Evolutionary conservation across 2,329 filamentous ascomycete genomes (phyloP).

Genomic region (Penicillium vulpinum): DNA sequence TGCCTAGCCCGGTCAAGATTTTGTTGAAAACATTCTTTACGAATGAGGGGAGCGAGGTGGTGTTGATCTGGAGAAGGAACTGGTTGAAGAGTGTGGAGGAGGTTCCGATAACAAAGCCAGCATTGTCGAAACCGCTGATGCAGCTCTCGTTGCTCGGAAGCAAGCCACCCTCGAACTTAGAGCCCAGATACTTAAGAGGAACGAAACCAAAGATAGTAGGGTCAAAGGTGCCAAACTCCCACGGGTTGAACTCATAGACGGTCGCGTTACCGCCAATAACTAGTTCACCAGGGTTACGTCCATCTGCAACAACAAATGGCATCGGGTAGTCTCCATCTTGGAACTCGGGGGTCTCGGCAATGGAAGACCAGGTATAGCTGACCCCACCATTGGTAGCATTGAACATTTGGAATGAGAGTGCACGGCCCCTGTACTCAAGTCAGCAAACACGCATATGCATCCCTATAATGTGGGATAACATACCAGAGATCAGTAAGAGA

Average conservation of each 20-base stretch:
- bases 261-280: constrained; percentile 71
- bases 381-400: constrained; percentile 73
- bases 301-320: constrained; percentile 71
- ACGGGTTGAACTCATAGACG: constrained; percentile 75
- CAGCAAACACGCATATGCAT: neutral
- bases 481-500: constrained; percentile 85
- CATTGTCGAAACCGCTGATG: constrained; percentile 77
- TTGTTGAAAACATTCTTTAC: constrained; percentile 54
- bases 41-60: constrained; percentile 50
- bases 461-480: neutral
- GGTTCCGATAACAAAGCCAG: constrained; percentile 81
- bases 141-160: constrained; percentile 61
- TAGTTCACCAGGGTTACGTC: constrained; percentile 61
- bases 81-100: constrained; percentile 83
- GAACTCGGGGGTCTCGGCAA: constrained; percentile 65
- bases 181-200: constrained; percentile 70
- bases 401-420: constrained; percentile 81
- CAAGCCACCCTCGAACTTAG: constrained; percentile 65
- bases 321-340: constrained; percentile 64
- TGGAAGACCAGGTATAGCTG: constrained; percentile 79
- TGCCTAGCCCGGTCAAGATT: constrained; percentile 58
- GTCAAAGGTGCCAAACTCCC: constrained; percentile 76
- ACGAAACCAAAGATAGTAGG: constrained; percentile 70
- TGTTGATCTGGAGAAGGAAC: constrained; percentile 66
- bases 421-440: constrained; percentile 58